Percentiles rank a stretch among this genome's conserved stretches.
Conservation (phyloP, 202 grass and related monocot species). For the Schoenoplectus tabernaemontani region DNA sequence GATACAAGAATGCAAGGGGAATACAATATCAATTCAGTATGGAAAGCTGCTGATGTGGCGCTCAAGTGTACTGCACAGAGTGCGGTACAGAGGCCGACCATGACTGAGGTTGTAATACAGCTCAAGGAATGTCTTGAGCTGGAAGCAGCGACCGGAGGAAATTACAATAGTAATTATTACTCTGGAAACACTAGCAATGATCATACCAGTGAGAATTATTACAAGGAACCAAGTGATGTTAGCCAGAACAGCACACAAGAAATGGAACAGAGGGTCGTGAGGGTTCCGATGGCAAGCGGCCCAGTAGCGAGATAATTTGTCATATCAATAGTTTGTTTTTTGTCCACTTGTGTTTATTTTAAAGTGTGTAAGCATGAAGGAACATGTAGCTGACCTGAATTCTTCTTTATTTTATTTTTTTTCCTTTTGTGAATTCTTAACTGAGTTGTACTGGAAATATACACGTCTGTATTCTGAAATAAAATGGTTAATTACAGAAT, state of each 20-base stretch:
- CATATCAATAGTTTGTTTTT: neutral
- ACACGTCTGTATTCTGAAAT: neutral
- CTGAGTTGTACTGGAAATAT: neutral
- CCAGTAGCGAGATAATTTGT: constrained; percentile 33
- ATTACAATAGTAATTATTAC: constrained; percentile 5
- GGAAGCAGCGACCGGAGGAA: neutral
- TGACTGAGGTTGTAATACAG: constrained; percentile 36
- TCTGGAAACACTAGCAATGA: neutral
- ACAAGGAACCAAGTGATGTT: constrained; percentile 15
- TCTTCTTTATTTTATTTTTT: neutral
- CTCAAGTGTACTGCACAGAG: constrained; percentile 37
- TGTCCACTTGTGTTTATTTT: too few relatives aligned
- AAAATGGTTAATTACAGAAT: neutral
- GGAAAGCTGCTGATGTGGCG: constrained; percentile 36
- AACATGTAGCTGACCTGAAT: neutral
- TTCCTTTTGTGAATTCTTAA: neutral
- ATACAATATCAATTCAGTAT: constrained; percentile 47
- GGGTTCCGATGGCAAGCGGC: constrained; percentile 21
- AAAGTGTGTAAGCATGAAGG: too few relatives aligned
- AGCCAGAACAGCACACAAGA: constrained; percentile 32
- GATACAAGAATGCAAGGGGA: constrained; percentile 39
- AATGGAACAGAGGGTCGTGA: constrained; percentile 28
- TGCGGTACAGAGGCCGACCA: constrained; percentile 26
- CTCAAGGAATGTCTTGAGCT: constrained; percentile 45
- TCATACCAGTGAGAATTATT: constrained; percentile 14